Base-by-base conservation (phyloP, 495 filamentous ascomycete genomes). In the Platismatia glauca region DNA sequence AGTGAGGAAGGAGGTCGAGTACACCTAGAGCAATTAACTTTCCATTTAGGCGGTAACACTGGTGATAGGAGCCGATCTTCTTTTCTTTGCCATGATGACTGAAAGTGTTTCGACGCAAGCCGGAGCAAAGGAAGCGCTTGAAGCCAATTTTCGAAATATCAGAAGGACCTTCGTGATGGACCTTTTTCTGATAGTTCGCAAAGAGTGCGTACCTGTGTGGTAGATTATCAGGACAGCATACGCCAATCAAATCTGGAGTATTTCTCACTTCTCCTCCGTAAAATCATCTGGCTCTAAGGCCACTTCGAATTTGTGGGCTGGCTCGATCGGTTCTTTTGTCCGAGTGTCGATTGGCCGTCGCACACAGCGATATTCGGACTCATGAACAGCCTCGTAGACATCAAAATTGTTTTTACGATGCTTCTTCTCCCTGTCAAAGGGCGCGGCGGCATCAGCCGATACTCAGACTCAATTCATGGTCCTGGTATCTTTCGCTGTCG, bases 1-100 rank as follows among this genome's bases (percentile, higher is more conserved):
- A 86, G 60, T 89, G 78, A 0, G 93, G 94, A 34, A 97, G 79
- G 12, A 97, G 75, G 71, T 98, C 94, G 38, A 98, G 75, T 13
- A 97, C 91, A 3, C 87, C 89, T 59, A 98, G 82, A 20, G 94
- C 94, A 41, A 97, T 84, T 39, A 98, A 81, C 59, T 85, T 81
- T 22, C 91, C 94, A 73, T 97, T 91, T 31, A 98, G 77, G 35
- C 94, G 83, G 73, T 98, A 96, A 75, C 89, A 94, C 72, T 96
- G 92, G 71, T 98, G 94, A 74, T 85, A 97, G n/a, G 89, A 93
- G 11, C 94, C 94, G 4, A 95, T 75, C 67, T 79, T 79, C 58
- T 85, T 83, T 59, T 81, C 78, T 57, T 65, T 70, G 22, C 79
- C 81, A 31, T 78, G 66, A 7, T 71, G 65, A 11, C 72, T 74